Conservation (phyloP, 305 asterid species). For the Andrographis paniculata region DNA sequence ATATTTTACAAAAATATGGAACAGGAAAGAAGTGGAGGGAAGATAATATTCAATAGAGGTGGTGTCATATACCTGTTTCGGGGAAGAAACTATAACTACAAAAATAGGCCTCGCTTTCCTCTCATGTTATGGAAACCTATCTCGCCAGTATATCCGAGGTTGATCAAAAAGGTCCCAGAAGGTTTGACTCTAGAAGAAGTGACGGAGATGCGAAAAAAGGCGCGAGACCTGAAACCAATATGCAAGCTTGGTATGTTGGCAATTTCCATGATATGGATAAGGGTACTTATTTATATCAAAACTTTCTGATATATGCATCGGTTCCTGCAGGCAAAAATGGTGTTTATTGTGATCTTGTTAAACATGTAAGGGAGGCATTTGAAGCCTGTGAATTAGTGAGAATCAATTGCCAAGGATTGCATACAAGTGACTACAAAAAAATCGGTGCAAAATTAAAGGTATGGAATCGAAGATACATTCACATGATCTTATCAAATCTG, state of each 20-base stretch:
- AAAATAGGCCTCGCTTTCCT: constrained; percentile 62
- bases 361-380: constrained; percentile 75
- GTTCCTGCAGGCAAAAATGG: constrained; percentile 82
- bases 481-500: constrained; percentile 4
- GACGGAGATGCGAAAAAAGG: constrained; percentile 66
- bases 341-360: constrained; percentile 62
- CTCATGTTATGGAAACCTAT: constrained; percentile 91
- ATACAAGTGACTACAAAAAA: constrained; percentile 71
- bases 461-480: neutral
- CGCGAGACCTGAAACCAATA: constrained; percentile 56
- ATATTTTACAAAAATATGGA: neutral
- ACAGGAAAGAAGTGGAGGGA: constrained; percentile 91
- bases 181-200: constrained; percentile 85
- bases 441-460: constrained; percentile 96
- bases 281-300: constrained; percentile 5
- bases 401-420: constrained; percentile 80
- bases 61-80: constrained; percentile 78
- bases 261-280: constrained; percentile 15
- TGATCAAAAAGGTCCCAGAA: constrained; percentile 59
- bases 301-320: constrained; percentile 17
- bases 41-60: constrained; percentile 62
- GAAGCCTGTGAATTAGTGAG: constrained; percentile 86
- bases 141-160: constrained; percentile 80
- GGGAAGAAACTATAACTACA: constrained; percentile 84
- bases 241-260: constrained; percentile 70